phyloP scores from a whole-genome alignment of 2,329 filamentous ascomycete genomes.

The Metarhizium guizhouense region DNA sequence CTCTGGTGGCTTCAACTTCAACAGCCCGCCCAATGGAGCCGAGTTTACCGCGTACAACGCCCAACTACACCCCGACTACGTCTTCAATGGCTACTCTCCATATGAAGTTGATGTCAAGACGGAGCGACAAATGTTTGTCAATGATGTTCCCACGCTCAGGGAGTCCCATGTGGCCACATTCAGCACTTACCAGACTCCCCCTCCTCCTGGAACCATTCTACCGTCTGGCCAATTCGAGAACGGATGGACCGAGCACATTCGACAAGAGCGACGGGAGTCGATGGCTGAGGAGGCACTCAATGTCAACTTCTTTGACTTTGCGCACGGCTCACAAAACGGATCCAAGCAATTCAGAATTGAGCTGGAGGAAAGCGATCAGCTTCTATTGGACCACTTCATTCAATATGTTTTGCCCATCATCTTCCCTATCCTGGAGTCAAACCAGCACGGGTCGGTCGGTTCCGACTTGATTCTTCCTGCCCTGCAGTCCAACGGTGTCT shows the following conservation, averaged over 20 bases:
- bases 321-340: constrained; percentile 55
- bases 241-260: constrained; percentile 46
- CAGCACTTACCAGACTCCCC: constrained; percentile 78
- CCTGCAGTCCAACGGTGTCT: constrained; percentile 83
- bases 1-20: constrained; percentile 65
- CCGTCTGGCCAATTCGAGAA: constrained; percentile 52
- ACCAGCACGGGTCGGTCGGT: constrained; percentile 74
- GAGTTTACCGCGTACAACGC: constrained; percentile 55
- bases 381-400: constrained; percentile 83
- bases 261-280: constrained; percentile 47
- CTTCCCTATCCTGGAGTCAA: constrained; percentile 86
- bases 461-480: constrained; percentile 80
- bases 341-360: constrained; percentile 66
- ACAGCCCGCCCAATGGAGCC: constrained; percentile 43
- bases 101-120: constrained; percentile 97
- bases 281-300: constrained; percentile 58
- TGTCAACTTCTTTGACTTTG: constrained; percentile 76
- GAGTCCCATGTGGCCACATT: constrained; percentile 90
- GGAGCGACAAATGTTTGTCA: constrained; percentile 86
- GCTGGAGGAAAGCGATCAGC: constrained; percentile 80
- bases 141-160: constrained; percentile 74
- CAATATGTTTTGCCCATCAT: constrained; percentile 78
- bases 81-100: constrained; percentile 55
- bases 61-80: constrained; percentile 53
- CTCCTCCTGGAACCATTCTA: constrained; percentile 58